Base-by-base conservation (phyloP, 2,329 filamentous ascomycete species). In the Cladophialophora carrionii region DNA sequence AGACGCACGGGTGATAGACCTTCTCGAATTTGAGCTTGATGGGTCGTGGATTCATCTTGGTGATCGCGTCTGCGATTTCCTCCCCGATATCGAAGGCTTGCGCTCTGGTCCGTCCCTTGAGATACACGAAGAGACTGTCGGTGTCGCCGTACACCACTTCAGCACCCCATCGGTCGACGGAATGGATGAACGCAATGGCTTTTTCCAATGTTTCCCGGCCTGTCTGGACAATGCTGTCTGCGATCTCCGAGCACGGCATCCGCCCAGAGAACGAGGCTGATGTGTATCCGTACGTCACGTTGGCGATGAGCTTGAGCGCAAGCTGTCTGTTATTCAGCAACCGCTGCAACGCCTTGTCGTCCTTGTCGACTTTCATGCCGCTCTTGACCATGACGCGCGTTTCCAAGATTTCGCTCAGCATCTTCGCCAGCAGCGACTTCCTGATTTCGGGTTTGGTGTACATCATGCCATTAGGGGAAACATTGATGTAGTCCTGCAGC, bases 141-240 rank as follows among this genome's bases (percentile, higher is more conserved):
- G 96, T 99, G 76, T 99, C 95, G 62, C 95, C 96, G 72, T 99
- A 99, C 0, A 99, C 94, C 0, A 99, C 95, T 78, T 99, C 95
- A 1, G 95, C 95, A 9, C 88, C 90, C 96, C 96, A 99, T 67
- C 86, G 85, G 69, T 89, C 85, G 12, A 93, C 88, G 0, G 91
- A 92, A 73, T 99, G 95, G 43, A 99, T 98, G 63, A 93, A 83
- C 0, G 92, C 92, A 68, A 98, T 96, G 2, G 95, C 91, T 66
- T 92, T 92, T 76, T 99, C 95, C 0, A 99, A 85, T 0, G 94
- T 99, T 78, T 99, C 95, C 12, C 95, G 87, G 0, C 90, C 95
- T 0, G 94, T 96, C 76, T 99, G 94, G 0, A 99, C 95, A 72
- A 99, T 99, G 77, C 92, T 96, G 79, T 99, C 95, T 7, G 95